These are phyloP conservation scores for bread wheat (Triticum aestivum) DNA, from an alignment of 176 grass and related monocot genomes.

Conservation along the genomic window DNA sequence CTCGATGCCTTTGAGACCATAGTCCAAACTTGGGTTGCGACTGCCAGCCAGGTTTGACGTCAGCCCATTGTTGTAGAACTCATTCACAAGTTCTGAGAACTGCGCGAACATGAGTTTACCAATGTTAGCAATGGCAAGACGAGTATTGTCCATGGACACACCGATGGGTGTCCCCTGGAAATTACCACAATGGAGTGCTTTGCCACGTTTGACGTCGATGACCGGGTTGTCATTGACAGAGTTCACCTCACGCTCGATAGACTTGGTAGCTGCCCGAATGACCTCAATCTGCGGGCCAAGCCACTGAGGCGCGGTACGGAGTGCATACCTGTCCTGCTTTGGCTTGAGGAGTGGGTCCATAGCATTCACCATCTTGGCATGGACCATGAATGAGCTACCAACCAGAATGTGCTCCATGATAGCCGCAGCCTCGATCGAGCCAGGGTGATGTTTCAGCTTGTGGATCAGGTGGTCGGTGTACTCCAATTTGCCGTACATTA, in stretches of 20 bases:
- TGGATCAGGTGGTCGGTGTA: conserved; percentile 83
- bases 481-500: conserved; percentile 76
- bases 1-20: conserved; percentile 86
- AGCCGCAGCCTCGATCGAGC: conserved; percentile 81
- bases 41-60: conserved; percentile 82
- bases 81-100: conserved; percentile 92
- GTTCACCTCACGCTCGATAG: conserved; percentile 93
- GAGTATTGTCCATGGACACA: conserved; percentile 92
- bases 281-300: conserved; percentile 89
- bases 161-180: conserved; percentile 95
- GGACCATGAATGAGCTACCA: conserved; percentile 70
- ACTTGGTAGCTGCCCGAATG: conserved; percentile 73
- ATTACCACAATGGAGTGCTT: conserved; percentile 82
- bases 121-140: conserved; percentile 77
- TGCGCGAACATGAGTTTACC: conserved; percentile 96
- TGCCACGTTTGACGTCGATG: conserved; percentile 72
- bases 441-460: conserved; percentile 93
- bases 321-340: conserved; percentile 89
- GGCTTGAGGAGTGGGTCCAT: conserved; percentile 69
- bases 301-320: conserved; percentile 92
- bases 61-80: conserved; percentile 95
- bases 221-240: conserved; percentile 90
- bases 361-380: conserved; percentile 61
- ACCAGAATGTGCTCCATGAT: conserved; percentile 85
- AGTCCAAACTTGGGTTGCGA: conserved; percentile 83